Conservation (phyloP, 495 filamentous ascomycete species). For the Elaphomyces granulatus region DNA sequence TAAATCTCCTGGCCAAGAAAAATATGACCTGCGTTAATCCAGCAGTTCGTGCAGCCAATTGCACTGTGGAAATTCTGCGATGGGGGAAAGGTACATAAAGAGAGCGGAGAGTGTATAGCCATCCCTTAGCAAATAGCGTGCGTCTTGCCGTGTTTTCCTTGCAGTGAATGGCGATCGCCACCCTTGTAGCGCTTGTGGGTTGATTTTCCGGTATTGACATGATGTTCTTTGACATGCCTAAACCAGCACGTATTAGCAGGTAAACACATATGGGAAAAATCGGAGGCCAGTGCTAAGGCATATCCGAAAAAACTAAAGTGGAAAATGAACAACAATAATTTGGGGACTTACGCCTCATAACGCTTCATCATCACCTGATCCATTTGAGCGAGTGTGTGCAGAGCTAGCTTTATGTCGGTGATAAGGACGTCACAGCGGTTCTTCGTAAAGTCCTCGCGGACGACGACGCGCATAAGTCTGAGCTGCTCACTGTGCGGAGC, state of each 20-base stretch:
- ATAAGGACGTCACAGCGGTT: constrained; percentile 60
- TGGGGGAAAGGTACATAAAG: too few species aligned
- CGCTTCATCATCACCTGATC: constrained; percentile 50
- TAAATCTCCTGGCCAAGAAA: not conserved
- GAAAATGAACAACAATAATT: not conserved
- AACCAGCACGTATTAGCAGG: not conserved
- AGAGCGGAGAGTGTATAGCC: not conserved
- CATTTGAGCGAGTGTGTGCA: constrained; percentile 55
- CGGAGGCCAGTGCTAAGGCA: too few species aligned
- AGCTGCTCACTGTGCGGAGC: constrained; percentile 63
- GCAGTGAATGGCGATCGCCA: constrained; percentile 68
- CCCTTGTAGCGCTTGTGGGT: constrained; percentile 50
- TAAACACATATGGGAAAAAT: constrained; percentile 1
- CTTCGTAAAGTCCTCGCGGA: constrained; percentile 77
- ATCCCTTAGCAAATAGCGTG: constrained; percentile 60
- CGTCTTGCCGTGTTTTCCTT: constrained; percentile 81
- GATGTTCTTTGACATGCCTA: constrained; percentile 41
- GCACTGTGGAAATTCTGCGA: too few species aligned
- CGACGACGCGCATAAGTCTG: constrained; percentile 78
- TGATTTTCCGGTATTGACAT: constrained; percentile 38
- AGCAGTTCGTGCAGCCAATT: too few species aligned
- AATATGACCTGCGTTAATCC: too few species aligned
- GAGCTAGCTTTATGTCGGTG: constrained; percentile 54
- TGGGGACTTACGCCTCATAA: constrained; percentile 42
- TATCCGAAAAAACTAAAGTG: not conserved